Percentiles rank a stretch among this genome's conserved stretches.
These are phyloP conservation scores for Pelargonium nanum DNA, from an alignment of 345 rosid genomes.

Conservation along the genomic window DNA sequence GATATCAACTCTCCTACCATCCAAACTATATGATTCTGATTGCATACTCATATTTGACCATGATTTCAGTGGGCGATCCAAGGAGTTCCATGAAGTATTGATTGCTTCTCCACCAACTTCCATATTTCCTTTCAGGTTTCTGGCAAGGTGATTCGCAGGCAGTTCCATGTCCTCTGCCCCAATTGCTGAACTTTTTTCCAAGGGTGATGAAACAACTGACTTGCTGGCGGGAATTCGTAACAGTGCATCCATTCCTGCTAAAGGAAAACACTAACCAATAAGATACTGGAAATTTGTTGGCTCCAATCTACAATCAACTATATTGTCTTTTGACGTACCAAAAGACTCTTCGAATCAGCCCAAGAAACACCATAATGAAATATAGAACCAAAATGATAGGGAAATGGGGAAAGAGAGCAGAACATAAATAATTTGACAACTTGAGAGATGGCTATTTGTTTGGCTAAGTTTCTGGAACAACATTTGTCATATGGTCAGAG, in stretches of 20 bases:
- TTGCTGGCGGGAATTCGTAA: constrained; percentile 5
- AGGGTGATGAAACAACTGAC: constrained; percentile 15
- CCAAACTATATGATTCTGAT: constrained; percentile 22
- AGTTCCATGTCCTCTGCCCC: constrained; percentile 17
- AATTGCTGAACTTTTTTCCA: constrained; percentile 18
- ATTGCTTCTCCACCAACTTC: constrained; percentile 19
- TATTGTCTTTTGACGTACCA: too few relatives aligned
- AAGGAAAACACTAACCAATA: neutral
- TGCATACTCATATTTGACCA: constrained; percentile 7
- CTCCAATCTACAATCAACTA: too few relatives aligned
- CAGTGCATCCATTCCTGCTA: constrained; percentile 9
- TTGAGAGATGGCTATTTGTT: too few relatives aligned
- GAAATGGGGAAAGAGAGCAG: neutral
- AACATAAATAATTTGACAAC: too few relatives aligned
- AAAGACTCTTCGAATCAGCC: neutral
- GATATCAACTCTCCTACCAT: constrained; percentile 23
- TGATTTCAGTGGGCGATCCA: constrained; percentile 19
- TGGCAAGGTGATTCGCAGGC: constrained; percentile 15
- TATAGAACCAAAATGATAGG: neutral
- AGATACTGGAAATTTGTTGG: neutral
- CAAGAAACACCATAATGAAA: neutral
- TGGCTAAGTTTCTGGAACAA: too few relatives aligned
- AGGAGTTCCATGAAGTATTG: constrained; percentile 27
- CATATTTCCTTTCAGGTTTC: constrained; percentile 22
- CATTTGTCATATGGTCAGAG: too few relatives aligned